Conservation (phyloP, 768 basidiomycete genomes). For the Pholiota microspora region DNA sequence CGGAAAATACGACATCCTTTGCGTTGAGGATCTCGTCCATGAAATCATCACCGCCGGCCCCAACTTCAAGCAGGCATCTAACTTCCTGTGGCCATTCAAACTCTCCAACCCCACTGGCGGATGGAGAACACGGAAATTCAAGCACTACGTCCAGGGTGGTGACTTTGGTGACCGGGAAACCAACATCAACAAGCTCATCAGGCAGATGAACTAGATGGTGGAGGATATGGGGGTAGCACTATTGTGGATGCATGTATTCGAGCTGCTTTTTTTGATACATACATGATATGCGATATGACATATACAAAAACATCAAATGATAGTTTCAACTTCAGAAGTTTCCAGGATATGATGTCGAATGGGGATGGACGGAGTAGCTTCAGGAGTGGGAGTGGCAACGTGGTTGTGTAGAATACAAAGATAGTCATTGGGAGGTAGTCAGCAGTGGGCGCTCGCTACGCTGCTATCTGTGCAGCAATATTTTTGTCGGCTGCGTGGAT, state of each 20-base stretch:
- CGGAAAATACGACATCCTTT: conserved; percentile 94
- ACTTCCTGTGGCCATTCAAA: conserved; percentile 99
- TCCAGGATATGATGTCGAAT: neutral
- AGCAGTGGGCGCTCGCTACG: neutral
- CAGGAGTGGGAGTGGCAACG: too few species aligned
- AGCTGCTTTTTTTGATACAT: conserved; percentile 16
- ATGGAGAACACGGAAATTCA: conserved; percentile 98
- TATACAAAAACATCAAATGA: conserved; percentile 12
- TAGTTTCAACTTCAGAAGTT: neutral
- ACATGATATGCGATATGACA: conserved; percentile 13
- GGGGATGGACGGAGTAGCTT: neutral
- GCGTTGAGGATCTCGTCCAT: conserved; percentile 95
- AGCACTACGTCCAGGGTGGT: conserved; percentile 93
- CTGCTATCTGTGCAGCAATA: neutral
- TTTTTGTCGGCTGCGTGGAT: neutral
- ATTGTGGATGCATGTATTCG: conserved; percentile 15
- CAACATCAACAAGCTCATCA: conserved; percentile 97
- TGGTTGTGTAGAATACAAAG: neutral
- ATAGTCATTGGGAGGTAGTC: neutral
- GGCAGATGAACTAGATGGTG: conserved; percentile 78
- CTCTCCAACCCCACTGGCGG: conserved; percentile 99
- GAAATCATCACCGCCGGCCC: conserved; percentile 95
- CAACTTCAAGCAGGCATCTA: conserved; percentile 98
- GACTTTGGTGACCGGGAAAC: conserved; percentile 96
- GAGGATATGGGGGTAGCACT: conserved; percentile 17